Evolutionary conservation across 2,329 filamentous ascomycete species (phyloP), one percentile per base, ranked within the genome.

Genomic region (Trichophyton rubrum): DNA sequence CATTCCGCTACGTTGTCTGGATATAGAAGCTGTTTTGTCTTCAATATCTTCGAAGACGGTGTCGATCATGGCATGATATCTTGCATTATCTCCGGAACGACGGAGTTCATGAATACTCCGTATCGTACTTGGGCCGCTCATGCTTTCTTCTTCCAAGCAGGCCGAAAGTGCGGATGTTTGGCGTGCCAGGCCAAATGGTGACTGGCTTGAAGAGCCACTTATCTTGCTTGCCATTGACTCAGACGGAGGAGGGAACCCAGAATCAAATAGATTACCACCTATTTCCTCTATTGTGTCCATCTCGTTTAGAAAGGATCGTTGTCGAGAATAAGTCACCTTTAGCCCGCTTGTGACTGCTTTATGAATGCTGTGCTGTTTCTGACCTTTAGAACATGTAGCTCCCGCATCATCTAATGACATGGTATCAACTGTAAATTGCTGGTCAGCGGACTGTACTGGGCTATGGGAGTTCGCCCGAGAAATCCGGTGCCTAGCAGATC

Each of bases 61-160:
- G 61, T 83, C 78, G 22, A 82, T 74, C 20, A 82, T 80, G 61
- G 79, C 76, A 56, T 79, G 73, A 63, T 85, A 83, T 53, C 81
- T 77, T 51, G 77, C 76, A 63, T 82, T 83, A 35, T 78, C 77
- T 1, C 83, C 84, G 58, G 80, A 77, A 45, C 80, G 80, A 60
- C 82, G 77, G 38, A 86, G 74, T 67, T 86, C 84, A 64, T 86
- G 82, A 27, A 85, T 82, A 60, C 80, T 83, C 61, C 81, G 78
- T 55, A 84, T 75, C 27, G 72, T 43, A 11, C 53, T 43, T 17
- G 45, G 13, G 5, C 72, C 66, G 55, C 62, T 56, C 58, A 64
- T 72, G 41, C 77, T 74, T 33, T 74, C 74, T 13, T 78, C 77
- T 13, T 80, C 80, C 7, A 79, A 76, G 3, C 78, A 75, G 15